These are phyloP conservation scores for Rhodotorula toruloides DNA, from an alignment of 768 basidiomycete genomes.

Conservation along the genomic window DNA sequence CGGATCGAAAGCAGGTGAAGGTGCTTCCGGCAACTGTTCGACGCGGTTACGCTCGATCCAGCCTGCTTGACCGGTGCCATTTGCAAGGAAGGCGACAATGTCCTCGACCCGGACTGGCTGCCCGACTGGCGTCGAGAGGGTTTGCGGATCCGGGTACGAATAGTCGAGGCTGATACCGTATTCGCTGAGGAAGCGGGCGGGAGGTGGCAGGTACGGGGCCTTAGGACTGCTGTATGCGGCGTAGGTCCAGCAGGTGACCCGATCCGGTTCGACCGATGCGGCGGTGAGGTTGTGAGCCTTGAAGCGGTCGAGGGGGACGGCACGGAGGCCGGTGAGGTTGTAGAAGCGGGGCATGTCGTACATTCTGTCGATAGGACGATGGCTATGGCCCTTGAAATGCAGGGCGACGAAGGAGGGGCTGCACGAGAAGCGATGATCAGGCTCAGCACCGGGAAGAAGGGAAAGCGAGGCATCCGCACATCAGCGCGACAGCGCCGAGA, in stretches of 20 bases:
- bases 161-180: neutral
- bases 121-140: neutral
- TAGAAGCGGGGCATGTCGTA: constrained; percentile 1
- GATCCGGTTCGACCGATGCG: neutral
- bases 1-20: neutral
- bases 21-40: neutral
- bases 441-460: no score
- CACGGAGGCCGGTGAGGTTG: neutral
- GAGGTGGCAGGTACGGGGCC: neutral
- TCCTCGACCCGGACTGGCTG: neutral
- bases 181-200: no score
- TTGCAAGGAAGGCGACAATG: neutral
- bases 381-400: constrained; percentile 5
- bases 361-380: neutral
- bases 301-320: neutral
- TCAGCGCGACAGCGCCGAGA: no score
- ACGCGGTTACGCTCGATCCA: neutral
- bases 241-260: neutral
- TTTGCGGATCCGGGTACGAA: neutral
- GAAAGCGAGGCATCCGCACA: no score
- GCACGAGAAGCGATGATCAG: no score
- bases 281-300: neutral
- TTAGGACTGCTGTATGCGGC: neutral
- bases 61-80: neutral
- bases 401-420: neutral